Conservation (phyloP, 352 stramenopile genomes). For the Phytophthora fragariae region DNA sequence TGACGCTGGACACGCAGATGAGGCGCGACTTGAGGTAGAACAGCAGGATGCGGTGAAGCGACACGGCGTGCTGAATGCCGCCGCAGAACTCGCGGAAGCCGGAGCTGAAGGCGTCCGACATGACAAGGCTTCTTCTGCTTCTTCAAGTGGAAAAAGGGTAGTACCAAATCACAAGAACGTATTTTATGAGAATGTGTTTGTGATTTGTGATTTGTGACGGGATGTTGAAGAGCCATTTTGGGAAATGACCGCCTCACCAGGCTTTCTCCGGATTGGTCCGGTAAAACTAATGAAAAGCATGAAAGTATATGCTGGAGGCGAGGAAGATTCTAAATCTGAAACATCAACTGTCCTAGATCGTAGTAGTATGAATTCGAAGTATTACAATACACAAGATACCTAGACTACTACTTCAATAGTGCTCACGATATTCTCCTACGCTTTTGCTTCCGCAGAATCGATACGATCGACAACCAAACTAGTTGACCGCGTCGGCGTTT, state of each 20-base stretch:
- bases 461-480: too few species aligned
- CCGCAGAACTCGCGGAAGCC: constrained; percentile 87
- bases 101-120: constrained; percentile 62
- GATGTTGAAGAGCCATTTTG: constrained; percentile 30
- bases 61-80: constrained; percentile 88
- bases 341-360: too few species aligned
- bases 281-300: too few species aligned
- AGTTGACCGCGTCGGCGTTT: too few species aligned
- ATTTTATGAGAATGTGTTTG: not conserved
- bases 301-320: too few species aligned
- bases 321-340: too few species aligned
- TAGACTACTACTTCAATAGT: too few species aligned
- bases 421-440: too few species aligned
- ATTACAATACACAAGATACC: too few species aligned
- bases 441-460: too few species aligned
- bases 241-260: constrained; percentile 2
- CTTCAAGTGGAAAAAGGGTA: constrained; percentile 8
- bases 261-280: too few species aligned
- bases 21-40: constrained; percentile 89
- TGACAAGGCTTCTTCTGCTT: constrained; percentile 8
- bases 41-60: constrained; percentile 84
- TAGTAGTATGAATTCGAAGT: too few species aligned
- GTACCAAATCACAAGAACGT: not conserved
- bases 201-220: not conserved
- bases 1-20: constrained; percentile 86